Conservation (phyloP, 257 asterid genomes). For the Linderniella brevidens region DNA sequence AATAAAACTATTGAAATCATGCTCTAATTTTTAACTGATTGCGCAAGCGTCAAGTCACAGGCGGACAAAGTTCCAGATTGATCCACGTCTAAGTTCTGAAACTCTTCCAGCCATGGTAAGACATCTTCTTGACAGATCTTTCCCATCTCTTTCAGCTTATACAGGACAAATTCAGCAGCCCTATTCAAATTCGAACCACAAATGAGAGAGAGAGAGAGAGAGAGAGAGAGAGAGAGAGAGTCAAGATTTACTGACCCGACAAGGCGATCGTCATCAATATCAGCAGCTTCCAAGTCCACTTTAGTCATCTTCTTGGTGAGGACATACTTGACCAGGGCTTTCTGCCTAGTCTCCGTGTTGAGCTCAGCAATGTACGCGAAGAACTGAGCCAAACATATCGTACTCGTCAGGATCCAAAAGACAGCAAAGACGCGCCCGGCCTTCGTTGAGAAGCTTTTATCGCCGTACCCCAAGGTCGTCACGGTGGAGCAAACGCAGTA, state of each 20-base stretch:
- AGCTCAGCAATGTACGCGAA: conserved; percentile 62
- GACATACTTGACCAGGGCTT: conserved; percentile 35
- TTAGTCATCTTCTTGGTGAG: conserved; percentile 49
- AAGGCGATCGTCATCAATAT: conserved; percentile 53
- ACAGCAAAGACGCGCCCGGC: conserved; percentile 73
- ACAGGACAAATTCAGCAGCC: conserved; percentile 59
- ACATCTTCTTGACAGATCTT: conserved; percentile 68
- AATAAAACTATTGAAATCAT: no score
- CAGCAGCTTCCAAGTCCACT: conserved; percentile 81
- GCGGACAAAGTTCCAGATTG: conserved; percentile 76
- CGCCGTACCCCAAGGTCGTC: conserved; percentile 92
- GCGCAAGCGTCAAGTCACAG: conserved; percentile 21
- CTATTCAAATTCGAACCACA: conserved; percentile 15
- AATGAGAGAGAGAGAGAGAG: not conserved
- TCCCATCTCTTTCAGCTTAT: conserved; percentile 92
- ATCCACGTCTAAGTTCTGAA: conserved; percentile 67
- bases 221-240: not conserved
- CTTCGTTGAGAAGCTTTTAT: conserved; percentile 69
- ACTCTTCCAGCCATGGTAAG: conserved; percentile 38
- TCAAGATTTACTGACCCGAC: conserved; percentile 36
- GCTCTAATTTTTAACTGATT: no score
- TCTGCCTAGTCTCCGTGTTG: conserved; percentile 54
- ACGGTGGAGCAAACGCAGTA: conserved; percentile 76
- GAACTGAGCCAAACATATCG: conserved; percentile 63
- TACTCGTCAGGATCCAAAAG: conserved; percentile 69